Percentiles rank a stretch among this genome's conserved stretches.
phyloP scores from a whole-genome alignment of 495 filamentous ascomycete species.

The Hypoxylon subgilvum region DNA sequence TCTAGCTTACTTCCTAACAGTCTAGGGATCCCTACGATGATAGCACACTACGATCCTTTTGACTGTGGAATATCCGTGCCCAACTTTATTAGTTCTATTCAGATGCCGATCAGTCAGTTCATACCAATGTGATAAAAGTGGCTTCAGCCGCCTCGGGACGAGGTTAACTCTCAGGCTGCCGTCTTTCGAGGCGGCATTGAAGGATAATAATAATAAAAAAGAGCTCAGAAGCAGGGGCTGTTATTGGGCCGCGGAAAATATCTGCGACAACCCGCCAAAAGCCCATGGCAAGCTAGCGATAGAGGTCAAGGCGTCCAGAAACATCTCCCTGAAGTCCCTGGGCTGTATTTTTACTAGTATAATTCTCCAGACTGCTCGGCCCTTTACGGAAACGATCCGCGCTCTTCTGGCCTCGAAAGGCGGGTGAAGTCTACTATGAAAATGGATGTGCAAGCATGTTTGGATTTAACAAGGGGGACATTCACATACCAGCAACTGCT shows the following conservation, averaged over 20 bases:
- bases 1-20: constrained; percentile 21
- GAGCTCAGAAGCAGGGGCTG: constrained; percentile 11
- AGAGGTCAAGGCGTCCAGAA: constrained; percentile 9
- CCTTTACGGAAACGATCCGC: constrained; percentile 7
- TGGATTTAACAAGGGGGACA: constrained; percentile 8
- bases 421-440: not conserved
- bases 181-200: no score
- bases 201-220: not conserved
- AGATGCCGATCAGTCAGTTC: no score
- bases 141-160: no score
- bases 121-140: no score
- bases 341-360: constrained; percentile 10
- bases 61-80: no score
- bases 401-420: not conserved
- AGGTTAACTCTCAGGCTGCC: no score
- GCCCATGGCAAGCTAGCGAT: constrained; percentile 4
- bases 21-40: constrained; percentile 14
- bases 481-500: no score
- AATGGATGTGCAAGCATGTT: not conserved
- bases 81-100: no score
- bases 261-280: constrained; percentile 23
- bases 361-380: constrained; percentile 28
- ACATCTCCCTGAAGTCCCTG: constrained; percentile 9
- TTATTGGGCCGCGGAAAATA: constrained; percentile 29
- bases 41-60: not conserved